Evolutionary conservation across 2,329 filamentous ascomycete species (phyloP).

Genomic region (Cyphellophora europaea): DNA sequence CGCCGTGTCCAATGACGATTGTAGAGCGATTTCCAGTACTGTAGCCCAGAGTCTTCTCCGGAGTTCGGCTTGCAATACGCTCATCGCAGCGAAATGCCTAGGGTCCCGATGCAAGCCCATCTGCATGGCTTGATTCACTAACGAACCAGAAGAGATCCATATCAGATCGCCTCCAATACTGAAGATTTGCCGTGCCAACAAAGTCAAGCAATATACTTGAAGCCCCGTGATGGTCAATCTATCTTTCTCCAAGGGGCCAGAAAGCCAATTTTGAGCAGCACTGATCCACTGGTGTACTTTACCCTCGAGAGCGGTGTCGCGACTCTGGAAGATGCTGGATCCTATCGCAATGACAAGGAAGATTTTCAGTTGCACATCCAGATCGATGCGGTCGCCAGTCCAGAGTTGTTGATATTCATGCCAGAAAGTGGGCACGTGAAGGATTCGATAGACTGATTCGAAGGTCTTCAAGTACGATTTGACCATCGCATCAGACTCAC

Average conservation of each 20-base stretch:
- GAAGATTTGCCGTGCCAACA: slow-evolving; percentile 25
- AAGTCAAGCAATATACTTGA: slow-evolving; percentile 25
- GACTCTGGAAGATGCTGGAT: too few species aligned
- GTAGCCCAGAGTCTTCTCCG: slow-evolving; percentile 31
- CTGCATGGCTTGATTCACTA: slow-evolving; percentile 39
- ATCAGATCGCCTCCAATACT: slow-evolving; percentile 25
- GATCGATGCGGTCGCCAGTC: slow-evolving; percentile 18
- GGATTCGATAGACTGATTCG: slow-evolving; percentile 23
- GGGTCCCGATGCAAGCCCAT: slow-evolving; percentile 53
- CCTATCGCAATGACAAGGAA: slow-evolving; percentile 27
- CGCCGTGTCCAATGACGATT: slow-evolving; percentile 55
- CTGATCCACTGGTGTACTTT: slow-evolving; percentile 20
- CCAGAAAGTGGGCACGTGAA: slow-evolving; percentile 24
- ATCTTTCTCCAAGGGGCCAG: slow-evolving; percentile 24
- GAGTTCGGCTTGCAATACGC: slow-evolving; percentile 48
- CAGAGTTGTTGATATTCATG: slow-evolving; percentile 22
- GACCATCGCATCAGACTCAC: slow-evolving; percentile 7
- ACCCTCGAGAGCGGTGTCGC: background rate
- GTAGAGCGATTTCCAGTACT: slow-evolving; percentile 45
- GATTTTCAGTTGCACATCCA: slow-evolving; percentile 23
- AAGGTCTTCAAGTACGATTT: slow-evolving; percentile 15
- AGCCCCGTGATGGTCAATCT: slow-evolving; percentile 22
- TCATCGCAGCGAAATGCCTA: slow-evolving; percentile 24
- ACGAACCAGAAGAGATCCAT: slow-evolving; percentile 25
- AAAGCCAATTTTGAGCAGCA: slow-evolving; percentile 27